These are phyloP conservation scores for Thalassiosira mediterranea DNA, from an alignment of 352 stramenopile genomes.

Conservation along the genomic window DNA sequence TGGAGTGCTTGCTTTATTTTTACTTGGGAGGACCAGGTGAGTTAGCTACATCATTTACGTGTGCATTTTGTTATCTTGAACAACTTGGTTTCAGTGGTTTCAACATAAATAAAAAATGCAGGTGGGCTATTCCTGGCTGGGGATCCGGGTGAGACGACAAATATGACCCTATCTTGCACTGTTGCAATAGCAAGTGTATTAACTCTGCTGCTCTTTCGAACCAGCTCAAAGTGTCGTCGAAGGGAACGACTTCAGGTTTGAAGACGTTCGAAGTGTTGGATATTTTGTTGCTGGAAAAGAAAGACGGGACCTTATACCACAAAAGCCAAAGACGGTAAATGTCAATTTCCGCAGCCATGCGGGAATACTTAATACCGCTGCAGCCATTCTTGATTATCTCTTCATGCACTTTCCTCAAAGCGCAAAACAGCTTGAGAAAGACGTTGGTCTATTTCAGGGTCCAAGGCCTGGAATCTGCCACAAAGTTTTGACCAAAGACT, in stretches of 20 bases:
- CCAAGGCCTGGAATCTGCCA: conserved; percentile 47
- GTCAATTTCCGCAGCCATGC: conserved; percentile 62
- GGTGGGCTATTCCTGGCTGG: conserved; percentile 73
- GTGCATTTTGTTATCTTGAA: no score
- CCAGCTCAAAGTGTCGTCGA: conserved; percentile 57
- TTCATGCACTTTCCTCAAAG: conserved; percentile 53
- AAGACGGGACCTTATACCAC: conserved; percentile 36
- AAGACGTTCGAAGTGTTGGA: conserved; percentile 64
- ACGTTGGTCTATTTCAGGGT: conserved; percentile 61
- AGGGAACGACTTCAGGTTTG: conserved; percentile 65
- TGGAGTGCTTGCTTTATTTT: conserved; percentile 70
- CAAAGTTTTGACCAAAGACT: conserved; percentile 15
- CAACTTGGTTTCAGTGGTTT: no score
- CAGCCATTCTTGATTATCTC: conserved; percentile 44
- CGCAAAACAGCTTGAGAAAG: conserved; percentile 47
- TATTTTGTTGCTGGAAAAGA: conserved; percentile 52
- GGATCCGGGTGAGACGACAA: conserved; percentile 38
- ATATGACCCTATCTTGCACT: conserved; percentile 5
- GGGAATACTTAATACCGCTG: conserved; percentile 55
- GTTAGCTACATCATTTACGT: no score
- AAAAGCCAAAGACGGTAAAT: conserved; percentile 59
- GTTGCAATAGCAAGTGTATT: conserved; percentile 26
- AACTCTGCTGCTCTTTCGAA: conserved; percentile 61
- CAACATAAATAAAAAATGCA: no score
- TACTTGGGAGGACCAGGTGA: conserved; percentile 46